Conservation (phyloP, 345 rosid species). For the Citropsis articulata region DNA sequence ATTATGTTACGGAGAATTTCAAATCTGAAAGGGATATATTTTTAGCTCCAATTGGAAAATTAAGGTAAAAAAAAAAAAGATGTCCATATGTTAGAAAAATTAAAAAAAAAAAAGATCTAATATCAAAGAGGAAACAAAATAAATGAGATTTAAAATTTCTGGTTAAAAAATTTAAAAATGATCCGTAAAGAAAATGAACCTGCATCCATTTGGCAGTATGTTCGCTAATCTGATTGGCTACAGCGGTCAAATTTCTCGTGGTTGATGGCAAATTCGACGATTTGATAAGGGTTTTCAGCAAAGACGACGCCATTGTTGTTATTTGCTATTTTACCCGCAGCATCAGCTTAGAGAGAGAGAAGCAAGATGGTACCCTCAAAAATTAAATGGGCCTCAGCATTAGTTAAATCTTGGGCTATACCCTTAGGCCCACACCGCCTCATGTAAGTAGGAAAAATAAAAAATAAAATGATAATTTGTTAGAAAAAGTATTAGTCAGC, state of each 20-base stretch:
- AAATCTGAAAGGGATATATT: background rate
- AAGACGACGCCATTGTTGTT: constrained; percentile 53
- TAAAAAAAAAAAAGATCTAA: background rate
- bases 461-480: no score
- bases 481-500: no score
- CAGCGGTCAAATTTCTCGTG: constrained; percentile 45
- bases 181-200: constrained; percentile 30
- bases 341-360: background rate
- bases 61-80: background rate
- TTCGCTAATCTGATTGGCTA: constrained; percentile 41
- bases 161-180: background rate
- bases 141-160: background rate
- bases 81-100: background rate
- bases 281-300: constrained; percentile 45
- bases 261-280: constrained; percentile 39
- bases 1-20: background rate
- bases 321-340: background rate
- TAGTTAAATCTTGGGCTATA: background rate
- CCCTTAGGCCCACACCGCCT: background rate
- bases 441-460: no score
- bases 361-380: background rate
- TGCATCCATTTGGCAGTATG: constrained; percentile 99
- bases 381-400: background rate
- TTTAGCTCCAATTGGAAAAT: background rate
- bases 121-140: no score